These are phyloP conservation scores for Jimgerdemannia lactiflua DNA, from an alignment of 192 early-diverging fungal genomes.

Conservation along the genomic window DNA sequence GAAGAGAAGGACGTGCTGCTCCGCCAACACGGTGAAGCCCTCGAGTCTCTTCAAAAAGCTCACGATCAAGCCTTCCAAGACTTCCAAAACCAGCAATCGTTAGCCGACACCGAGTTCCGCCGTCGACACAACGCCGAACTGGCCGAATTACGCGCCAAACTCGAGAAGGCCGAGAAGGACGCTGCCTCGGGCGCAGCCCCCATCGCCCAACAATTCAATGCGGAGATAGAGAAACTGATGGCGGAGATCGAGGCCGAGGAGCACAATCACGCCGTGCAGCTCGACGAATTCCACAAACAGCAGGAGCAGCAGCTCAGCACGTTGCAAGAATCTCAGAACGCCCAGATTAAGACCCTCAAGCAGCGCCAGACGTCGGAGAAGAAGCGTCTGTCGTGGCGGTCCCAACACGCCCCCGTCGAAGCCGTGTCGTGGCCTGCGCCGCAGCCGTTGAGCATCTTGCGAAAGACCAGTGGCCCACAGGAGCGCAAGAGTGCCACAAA, in stretches of 20 bases:
- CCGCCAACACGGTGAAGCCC: constrained; percentile 16
- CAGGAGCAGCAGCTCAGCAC: constrained; percentile 18
- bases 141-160: constrained; percentile 8
- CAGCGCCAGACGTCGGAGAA: constrained; percentile 3
- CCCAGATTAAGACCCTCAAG: constrained; percentile 3
- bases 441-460: constrained; percentile 13
- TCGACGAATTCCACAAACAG: constrained; percentile 23
- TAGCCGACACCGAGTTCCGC: constrained; percentile 13
- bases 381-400: constrained; percentile 12
- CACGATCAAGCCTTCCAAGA: constrained; percentile 12
- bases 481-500: too few species aligned
- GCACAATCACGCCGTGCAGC: constrained; percentile 16
- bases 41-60: constrained; percentile 6
- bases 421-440: constrained; percentile 38
- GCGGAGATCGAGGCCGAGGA: constrained; percentile 28
- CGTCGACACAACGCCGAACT: constrained; percentile 26
- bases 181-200: neutral
- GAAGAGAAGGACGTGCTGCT: constrained; percentile 30
- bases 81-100: constrained; percentile 14
- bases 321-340: constrained; percentile 7
- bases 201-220: constrained; percentile 10
- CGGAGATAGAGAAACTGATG: constrained; percentile 23
- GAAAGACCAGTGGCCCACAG: constrained; percentile 15
- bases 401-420: constrained; percentile 12
- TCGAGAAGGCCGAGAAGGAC: constrained; percentile 19